Conservation (phyloP, 164 flowering plant species). For the Liriodendron chinense region DNA sequence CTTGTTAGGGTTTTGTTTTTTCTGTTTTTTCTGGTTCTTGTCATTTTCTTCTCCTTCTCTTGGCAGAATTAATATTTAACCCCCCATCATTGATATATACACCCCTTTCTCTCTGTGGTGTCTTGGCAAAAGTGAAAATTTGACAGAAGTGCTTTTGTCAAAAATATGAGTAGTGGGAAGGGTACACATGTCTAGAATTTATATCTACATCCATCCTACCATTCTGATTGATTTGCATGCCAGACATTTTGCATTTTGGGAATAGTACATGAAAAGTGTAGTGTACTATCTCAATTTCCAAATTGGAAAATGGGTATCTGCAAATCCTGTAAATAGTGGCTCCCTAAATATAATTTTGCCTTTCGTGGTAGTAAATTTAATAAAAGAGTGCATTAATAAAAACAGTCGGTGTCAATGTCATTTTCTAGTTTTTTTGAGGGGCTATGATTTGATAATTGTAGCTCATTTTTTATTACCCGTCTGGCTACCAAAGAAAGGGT, state of each 20-base stretch:
- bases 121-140: not conserved
- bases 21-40: not conserved
- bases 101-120: not conserved
- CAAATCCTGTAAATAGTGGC: too few relatives aligned
- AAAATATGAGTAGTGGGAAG: not conserved
- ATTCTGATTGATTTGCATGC: not conserved
- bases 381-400: too few relatives aligned
- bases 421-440: not conserved
- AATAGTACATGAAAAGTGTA: not conserved
- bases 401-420: not conserved
- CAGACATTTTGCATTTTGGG: not conserved
- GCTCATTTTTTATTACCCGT: not conserved
- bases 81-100: not conserved
- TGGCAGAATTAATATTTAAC: not conserved
- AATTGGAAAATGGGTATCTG: not conserved
- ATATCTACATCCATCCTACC: too few relatives aligned
- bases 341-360: too few relatives aligned
- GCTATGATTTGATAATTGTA: not conserved
- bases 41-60: not conserved
- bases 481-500: not conserved
- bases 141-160: not conserved
- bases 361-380: too few relatives aligned
- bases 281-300: not conserved
- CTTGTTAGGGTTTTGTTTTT: not conserved
- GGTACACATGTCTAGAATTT: not conserved